phyloP scores from a whole-genome alignment of 352 stramenopile genomes.

The Phytophthora citrophthora region DNA sequence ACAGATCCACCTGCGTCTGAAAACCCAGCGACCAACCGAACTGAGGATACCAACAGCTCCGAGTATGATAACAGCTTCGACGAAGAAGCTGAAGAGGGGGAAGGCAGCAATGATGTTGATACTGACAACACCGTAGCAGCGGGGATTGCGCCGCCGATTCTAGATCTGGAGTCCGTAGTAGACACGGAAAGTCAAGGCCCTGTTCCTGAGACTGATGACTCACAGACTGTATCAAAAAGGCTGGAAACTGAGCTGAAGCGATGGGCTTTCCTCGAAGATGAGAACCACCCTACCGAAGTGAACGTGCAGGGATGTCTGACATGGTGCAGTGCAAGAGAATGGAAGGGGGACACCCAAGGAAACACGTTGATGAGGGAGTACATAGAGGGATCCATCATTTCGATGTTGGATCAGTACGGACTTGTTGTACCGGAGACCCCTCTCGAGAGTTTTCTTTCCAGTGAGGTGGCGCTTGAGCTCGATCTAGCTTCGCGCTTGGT shows the following conservation, averaged over 20 bases:
- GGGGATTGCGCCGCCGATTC: background rate
- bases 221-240: constrained; percentile 21
- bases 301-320: constrained; percentile 22
- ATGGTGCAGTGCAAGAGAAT: constrained; percentile 23
- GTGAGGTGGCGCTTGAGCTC: constrained; percentile 30
- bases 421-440: constrained; percentile 24
- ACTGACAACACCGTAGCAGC: background rate
- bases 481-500: constrained; percentile 27
- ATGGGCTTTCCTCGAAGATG: constrained; percentile 33
- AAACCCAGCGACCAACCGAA: constrained; percentile 6
- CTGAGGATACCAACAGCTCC: constrained; percentile 19
- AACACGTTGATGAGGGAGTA: constrained; percentile 23
- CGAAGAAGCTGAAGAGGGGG: constrained; percentile 34
- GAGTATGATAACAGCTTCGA: constrained; percentile 69
- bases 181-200: constrained; percentile 1
- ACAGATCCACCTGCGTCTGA: constrained; percentile 3
- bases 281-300: constrained; percentile 19
- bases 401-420: constrained; percentile 38
- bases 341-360: constrained; percentile 19
- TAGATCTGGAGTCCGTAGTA: background rate
- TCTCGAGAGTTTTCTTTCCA: constrained; percentile 30
- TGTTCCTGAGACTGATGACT: constrained; percentile 8
- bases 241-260: constrained; percentile 34
- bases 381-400: constrained; percentile 37
- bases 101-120: constrained; percentile 8